Evolutionary conservation across 2,329 filamentous ascomycete genomes (phyloP), one percentile per base, ranked within the genome.

Genomic region (Nothopassalora personata): DNA sequence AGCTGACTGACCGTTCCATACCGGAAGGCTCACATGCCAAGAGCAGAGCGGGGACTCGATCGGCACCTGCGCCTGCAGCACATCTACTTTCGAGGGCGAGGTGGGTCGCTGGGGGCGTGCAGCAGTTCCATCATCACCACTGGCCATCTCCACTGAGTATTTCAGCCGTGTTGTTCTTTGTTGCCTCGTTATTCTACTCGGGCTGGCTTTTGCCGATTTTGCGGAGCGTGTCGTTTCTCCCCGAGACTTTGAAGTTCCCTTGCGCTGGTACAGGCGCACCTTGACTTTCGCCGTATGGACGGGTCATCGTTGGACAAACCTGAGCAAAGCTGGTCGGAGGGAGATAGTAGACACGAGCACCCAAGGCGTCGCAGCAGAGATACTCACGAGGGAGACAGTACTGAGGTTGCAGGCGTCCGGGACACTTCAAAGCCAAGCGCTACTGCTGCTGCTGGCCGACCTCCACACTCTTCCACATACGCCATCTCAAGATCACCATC

Each of bases 211-310:
- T 39, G 53, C 56, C 56, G 53, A n/a, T n/a, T 23, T 49, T 39
- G 53, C 56, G 53, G 28, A 46, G 43, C 45, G 27, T 48, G 9
- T 55, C 19, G 36, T 30, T 46, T 28, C 46, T 23, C 31, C 23
- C 34, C 52, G 31, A 52, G 43, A 51, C 11, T 33, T 51, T 60
- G 43, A 51, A 7, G 31, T 51, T 60, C 54, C 53, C 50, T 53
- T 48, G 56, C 56, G 39, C 54, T 43, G 45, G 15, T 28, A 56
- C 34, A 49, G 23, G 52, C 54, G 53, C 49, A 58, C 49, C 53
- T 63, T 62, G 54, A 58, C 36, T 57, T 48, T 56, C 30, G 56
- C 60, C 61, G 58, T 30, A 66, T 66, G 65, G 62, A 59, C 60
- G 60, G 59, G 31, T 63, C 62, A 60, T 58, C 60, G 28, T 45